Evolutionary conservation across 257 asterid genomes (phyloP).

Genomic region (Phtheirospermum japonicum): DNA sequence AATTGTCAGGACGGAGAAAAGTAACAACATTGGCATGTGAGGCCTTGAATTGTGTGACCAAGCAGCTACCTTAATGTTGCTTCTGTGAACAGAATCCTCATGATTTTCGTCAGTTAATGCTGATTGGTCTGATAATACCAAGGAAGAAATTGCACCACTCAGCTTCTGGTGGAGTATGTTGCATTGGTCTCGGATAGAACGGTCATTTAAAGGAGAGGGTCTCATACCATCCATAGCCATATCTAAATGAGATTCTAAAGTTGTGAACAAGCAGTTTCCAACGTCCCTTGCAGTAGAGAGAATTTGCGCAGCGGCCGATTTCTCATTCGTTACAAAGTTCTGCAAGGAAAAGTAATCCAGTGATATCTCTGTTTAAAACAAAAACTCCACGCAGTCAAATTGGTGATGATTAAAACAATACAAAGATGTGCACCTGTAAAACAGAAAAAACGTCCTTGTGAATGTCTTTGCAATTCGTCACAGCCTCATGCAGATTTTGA

Average conservation of each 20-base stretch:
- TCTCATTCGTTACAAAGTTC: conserved; percentile 54
- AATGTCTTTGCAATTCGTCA: conserved; percentile 55
- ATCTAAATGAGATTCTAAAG: conserved; percentile 61
- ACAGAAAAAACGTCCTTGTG: conserved; percentile 54
- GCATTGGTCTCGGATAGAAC: conserved; percentile 51
- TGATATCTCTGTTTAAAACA: conserved; percentile 15
- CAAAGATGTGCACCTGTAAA: conserved; percentile 49
- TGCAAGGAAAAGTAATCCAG: conserved; percentile 32
- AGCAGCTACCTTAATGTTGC: conserved; percentile 85
- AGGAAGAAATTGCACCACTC: conserved; percentile 51
- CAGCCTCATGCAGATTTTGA: conserved; percentile 47
- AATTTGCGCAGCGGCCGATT: conserved; percentile 53
- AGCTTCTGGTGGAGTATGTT: conserved; percentile 53
- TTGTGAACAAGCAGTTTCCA: conserved; percentile 60
- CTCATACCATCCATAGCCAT: conserved; percentile 38
- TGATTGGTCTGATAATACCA: conserved; percentile 44
- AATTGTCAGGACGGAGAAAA: conserved; percentile 50
- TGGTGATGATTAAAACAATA: conserved; percentile 16
- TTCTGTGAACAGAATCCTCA: conserved; percentile 32
- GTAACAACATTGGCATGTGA: conserved; percentile 49
- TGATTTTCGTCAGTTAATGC: conserved; percentile 20
- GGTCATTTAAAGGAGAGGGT: conserved; percentile 31
- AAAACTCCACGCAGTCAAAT: not conserved
- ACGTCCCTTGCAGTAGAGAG: conserved; percentile 68
- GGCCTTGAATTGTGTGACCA: conserved; percentile 55